phyloP scores from a whole-genome alignment of 257 asterid species.

The Fraxinus americana region DNA sequence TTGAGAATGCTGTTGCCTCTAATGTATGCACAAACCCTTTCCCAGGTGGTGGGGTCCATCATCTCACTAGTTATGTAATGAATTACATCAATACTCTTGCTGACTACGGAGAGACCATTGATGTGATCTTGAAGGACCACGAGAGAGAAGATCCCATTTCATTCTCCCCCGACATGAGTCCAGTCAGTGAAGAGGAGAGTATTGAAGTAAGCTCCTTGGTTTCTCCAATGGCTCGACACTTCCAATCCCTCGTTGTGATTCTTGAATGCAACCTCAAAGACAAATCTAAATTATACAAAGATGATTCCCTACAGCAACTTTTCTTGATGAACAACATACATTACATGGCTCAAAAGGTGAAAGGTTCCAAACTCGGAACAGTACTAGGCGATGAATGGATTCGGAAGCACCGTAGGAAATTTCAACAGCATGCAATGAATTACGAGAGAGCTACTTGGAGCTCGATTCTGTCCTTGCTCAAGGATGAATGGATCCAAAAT shows the following conservation, averaged over 20 bases:
- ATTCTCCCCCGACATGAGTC: slow-evolving; percentile 52
- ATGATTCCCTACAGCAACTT: slow-evolving; percentile 68
- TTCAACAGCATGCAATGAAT: slow-evolving; percentile 84
- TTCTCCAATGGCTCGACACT: slow-evolving; percentile 55
- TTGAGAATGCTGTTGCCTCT: slow-evolving; percentile 69
- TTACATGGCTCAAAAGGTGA: slow-evolving; percentile 83
- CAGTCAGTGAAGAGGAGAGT: slow-evolving; percentile 52
- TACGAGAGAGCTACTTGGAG: slow-evolving; percentile 94
- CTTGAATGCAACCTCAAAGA: slow-evolving; percentile 68
- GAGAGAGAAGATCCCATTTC: slow-evolving; percentile 34
- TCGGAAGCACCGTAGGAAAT: slow-evolving; percentile 72
- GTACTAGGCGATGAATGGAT: slow-evolving; percentile 80
- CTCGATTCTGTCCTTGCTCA: slow-evolving; percentile 66
- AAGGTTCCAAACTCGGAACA: slow-evolving; percentile 60
- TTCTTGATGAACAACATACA: slow-evolving; percentile 89
- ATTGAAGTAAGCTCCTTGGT: slow-evolving; percentile 19
- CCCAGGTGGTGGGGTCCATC: slow-evolving; percentile 84
- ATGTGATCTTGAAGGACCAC: slow-evolving; percentile 61
- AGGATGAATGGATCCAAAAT: slow-evolving; percentile 68
- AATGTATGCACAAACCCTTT: slow-evolving; percentile 59
- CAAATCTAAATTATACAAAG: slow-evolving; percentile 75
- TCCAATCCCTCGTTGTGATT: slow-evolving; percentile 58
- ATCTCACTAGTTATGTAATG: slow-evolving; percentile 80
- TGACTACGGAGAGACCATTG: slow-evolving; percentile 65
- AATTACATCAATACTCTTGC: slow-evolving; percentile 72